Conservation (phyloP, 2,329 filamentous ascomycete species). For the Stachybotrys echinatus region DNA sequence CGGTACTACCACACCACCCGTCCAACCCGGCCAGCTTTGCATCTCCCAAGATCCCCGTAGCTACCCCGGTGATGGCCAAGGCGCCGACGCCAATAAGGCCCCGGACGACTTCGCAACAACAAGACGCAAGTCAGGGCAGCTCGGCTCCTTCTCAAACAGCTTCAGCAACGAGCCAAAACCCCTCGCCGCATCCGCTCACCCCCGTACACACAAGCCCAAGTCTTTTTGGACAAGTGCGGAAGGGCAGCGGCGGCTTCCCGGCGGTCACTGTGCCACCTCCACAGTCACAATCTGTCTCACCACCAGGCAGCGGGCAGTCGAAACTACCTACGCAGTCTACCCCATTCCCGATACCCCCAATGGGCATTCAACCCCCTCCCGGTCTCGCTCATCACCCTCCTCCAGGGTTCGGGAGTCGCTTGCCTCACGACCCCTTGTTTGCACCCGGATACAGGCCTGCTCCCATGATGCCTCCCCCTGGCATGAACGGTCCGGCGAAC, state of each 20-base stretch:
- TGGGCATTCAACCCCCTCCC: constrained; percentile 47
- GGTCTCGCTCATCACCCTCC: constrained; percentile 30
- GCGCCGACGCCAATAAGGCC: constrained; percentile 73
- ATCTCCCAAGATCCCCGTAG: constrained; percentile 74
- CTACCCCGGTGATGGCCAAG: constrained; percentile 78
- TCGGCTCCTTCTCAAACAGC: constrained; percentile 65
- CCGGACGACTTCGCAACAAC: constrained; percentile 76
- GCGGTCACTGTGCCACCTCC: constrained; percentile 22
- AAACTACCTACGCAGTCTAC: constrained; percentile 33
- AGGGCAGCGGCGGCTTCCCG: constrained; percentile 45
- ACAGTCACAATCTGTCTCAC: constrained; percentile 48
- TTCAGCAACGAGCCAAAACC: constrained; percentile 47
- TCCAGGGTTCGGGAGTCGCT: constrained; percentile 51
- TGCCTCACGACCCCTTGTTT: constrained; percentile 48
- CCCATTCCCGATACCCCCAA: constrained; percentile 47
- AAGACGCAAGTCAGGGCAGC: constrained; percentile 63
- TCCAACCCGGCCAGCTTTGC: constrained; percentile 53
- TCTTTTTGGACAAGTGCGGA: constrained; percentile 58
- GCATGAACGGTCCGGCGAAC: constrained; percentile 38
- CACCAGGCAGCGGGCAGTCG: constrained; percentile 32
- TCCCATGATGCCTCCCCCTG: constrained; percentile 43
- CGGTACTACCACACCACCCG: constrained; percentile 54
- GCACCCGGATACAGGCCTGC: constrained; percentile 40
- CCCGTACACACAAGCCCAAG: constrained; percentile 62
- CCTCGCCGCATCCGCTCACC: constrained; percentile 55